Conservation (phyloP, 352 stramenopile species). For the Blastocystis sp. region DNA sequence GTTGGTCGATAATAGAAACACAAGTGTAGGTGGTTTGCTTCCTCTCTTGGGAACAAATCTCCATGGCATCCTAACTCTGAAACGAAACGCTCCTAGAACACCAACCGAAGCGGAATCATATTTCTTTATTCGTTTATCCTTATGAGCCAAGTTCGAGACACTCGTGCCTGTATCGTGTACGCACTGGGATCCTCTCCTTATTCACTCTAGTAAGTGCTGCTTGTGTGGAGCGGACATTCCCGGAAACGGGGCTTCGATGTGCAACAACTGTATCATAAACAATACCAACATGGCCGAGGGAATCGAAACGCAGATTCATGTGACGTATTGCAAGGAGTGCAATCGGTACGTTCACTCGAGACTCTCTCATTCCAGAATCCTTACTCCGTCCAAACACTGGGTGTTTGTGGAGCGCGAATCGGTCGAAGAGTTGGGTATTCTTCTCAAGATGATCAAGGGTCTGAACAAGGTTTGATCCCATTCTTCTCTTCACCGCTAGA, state of each 20-base stretch:
- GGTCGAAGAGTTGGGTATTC: slow-evolving; percentile 89
- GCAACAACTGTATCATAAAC: slow-evolving; percentile 85
- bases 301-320: slow-evolving; percentile 86
- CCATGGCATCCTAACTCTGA: background rate
- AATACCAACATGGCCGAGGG: slow-evolving; percentile 91
- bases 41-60: background rate
- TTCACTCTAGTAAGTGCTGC: slow-evolving; percentile 75
- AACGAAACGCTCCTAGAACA: too few relatives aligned
- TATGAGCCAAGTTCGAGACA: slow-evolving; percentile 6
- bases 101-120: too few relatives aligned
- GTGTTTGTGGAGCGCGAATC: slow-evolving; percentile 87
- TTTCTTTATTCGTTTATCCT: background rate
- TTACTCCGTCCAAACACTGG: slow-evolving; percentile 67
- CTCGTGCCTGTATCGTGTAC: background rate
- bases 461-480: slow-evolving; percentile 62
- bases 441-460: slow-evolving; percentile 82
- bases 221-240: slow-evolving; percentile 88
- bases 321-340: slow-evolving; percentile 93
- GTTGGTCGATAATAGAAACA: background rate
- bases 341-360: slow-evolving; percentile 63
- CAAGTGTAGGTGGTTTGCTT: background rate
- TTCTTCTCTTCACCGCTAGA: background rate
- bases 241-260: slow-evolving; percentile 94
- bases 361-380: background rate
- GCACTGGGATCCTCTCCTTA: background rate